Conservation (phyloP, 495 filamentous ascomycete species). For the Neurospora sp. region DNA sequence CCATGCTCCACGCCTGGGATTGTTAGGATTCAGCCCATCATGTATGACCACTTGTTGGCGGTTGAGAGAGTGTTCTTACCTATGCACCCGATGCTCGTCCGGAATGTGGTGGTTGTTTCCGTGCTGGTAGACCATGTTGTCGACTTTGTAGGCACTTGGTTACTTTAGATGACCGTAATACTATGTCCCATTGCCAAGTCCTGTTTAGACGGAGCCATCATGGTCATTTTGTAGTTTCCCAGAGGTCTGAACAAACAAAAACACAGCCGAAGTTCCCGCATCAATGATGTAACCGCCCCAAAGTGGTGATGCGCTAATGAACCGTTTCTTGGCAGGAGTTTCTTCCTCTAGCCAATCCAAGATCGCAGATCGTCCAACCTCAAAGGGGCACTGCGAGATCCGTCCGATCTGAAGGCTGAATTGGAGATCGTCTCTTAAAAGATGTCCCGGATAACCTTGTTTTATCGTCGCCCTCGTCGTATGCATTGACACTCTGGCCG, state of each 20-base stretch:
- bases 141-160: not conserved
- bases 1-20: conserved; percentile 37
- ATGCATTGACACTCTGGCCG: too few species aligned
- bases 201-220: not conserved
- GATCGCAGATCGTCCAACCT: not conserved
- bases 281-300: not conserved
- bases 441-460: too few species aligned
- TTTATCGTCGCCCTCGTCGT: too few species aligned
- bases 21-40: not conserved
- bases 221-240: not conserved
- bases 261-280: not conserved
- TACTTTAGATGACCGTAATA: not conserved
- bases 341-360: not conserved
- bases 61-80: conserved; percentile 15
- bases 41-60: not conserved
- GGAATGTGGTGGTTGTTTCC: conserved; percentile 37
- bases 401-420: not conserved
- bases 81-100: conserved; percentile 25
- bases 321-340: not conserved
- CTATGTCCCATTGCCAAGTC: not conserved
- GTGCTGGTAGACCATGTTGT: conserved; percentile 35
- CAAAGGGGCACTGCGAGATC: not conserved
- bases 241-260: not conserved
- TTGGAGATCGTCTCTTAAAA: not conserved
- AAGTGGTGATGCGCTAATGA: not conserved